Evolutionary conservation across 768 basidiomycete species (phyloP).

Genomic region (Epithele typhae): DNA sequence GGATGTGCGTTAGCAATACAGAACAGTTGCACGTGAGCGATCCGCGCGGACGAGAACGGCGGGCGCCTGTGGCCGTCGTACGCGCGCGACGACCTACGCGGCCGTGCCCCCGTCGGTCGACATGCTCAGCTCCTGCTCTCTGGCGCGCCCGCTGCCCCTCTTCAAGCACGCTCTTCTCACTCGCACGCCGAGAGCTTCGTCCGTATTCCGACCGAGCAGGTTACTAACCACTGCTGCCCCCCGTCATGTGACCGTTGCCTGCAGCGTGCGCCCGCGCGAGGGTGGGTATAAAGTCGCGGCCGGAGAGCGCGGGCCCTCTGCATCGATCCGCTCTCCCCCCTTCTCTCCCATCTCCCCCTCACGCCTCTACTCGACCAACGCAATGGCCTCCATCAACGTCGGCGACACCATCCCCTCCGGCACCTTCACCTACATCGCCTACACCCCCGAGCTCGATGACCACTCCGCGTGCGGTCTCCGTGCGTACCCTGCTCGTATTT

Average conservation of each 20-base stretch:
- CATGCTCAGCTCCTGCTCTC: neutral
- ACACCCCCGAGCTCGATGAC: constrained; percentile 58
- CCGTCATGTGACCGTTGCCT: neutral
- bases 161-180: neutral
- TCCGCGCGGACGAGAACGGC: too few relatives aligned
- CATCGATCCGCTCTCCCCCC: neutral
- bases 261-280: neutral
- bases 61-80: neutral
- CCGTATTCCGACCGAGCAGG: neutral
- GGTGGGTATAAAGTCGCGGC: neutral
- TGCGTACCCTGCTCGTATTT: constrained; percentile 32
- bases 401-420: constrained; percentile 48
- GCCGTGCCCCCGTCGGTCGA: neutral
- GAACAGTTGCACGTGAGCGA: neutral
- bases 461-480: constrained; percentile 59
- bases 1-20: neutral
- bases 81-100: neutral
- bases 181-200: neutral
- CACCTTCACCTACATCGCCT: constrained; percentile 51
- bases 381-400: constrained; percentile 27
- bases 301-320: neutral
- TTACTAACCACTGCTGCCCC: neutral
- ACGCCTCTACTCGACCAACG: neutral
- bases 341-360: neutral
- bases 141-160: neutral